Evolutionary conservation across 495 filamentous ascomycete species (phyloP), one percentile per base, ranked within the genome.

Genomic region (Schizothecium vesticola): DNA sequence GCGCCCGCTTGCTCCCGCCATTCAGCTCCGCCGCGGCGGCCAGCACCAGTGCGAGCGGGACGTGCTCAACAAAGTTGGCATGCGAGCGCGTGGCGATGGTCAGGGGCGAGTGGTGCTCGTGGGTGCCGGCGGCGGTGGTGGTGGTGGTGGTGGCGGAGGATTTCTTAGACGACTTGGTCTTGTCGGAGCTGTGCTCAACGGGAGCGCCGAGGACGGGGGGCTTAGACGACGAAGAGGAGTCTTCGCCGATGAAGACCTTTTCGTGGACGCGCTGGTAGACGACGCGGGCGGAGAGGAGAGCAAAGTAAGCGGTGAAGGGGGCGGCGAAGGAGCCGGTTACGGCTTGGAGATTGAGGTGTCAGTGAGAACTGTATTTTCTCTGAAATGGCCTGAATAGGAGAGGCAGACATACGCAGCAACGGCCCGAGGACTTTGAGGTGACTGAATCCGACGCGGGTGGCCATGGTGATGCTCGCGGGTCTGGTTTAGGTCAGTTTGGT

Each of bases 231-330:
- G 31, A 19, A 3, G 36, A 16, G 10, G 21, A 10, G 19, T 26
- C 64, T 11, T 58, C 55, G 63, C 80, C 79, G 19, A 82, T 60
- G 31, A 70, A 79, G 56, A 72, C 68, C 56, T 77, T 69, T 63
- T 75, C 70, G 22, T 67, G 65, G 10, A 84, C 58, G 21, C 82
- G 78, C 33, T 79, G 72, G 62, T 69, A 70, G 29, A 80, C 76
- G 36, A 84, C 74, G 59, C 82, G 78, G 64, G 72, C 74, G 67
- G 75, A 75, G 21, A 84, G 76, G 64, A 82, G 73, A 58, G 73
- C 28, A 59, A 81, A 77, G 65, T 84, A 83, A 10, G 79, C 79
- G 13, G 79, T 77, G 72, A 83, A 83, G 21, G 82, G 82, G 3
- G 80, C 68, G 56, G 78, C 75, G 71, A 79, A 84, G 59, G 76